Conservation (phyloP, 202 grass and related monocot genomes). For the Schoenoplectus tabernaemontani region DNA sequence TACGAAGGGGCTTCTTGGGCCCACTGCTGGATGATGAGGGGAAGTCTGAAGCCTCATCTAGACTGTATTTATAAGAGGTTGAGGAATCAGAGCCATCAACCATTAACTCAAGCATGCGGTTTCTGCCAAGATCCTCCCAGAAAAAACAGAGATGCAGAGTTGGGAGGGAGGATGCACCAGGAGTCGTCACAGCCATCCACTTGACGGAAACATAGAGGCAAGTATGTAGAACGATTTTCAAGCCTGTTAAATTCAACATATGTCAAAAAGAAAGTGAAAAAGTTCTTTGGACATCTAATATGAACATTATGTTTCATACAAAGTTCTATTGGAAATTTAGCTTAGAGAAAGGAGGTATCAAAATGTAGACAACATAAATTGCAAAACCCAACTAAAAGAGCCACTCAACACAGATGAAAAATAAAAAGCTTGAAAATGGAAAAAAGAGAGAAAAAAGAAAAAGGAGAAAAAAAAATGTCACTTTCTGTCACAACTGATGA, state of each 20-base stretch:
- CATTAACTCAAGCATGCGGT: slow-evolving; percentile 61
- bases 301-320: not conserved
- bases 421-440: not conserved
- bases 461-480: not conserved
- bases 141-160: slow-evolving; percentile 86
- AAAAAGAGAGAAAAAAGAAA: not conserved
- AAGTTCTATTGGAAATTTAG: not conserved
- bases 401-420: not conserved
- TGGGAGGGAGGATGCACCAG: slow-evolving; percentile 72
- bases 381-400: not conserved
- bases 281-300: not conserved
- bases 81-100: slow-evolving; percentile 68
- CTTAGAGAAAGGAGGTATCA: not conserved
- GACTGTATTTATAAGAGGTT: slow-evolving; percentile 56
- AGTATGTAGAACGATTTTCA: slow-evolving; percentile 95
- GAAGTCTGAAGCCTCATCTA: slow-evolving; percentile 76
- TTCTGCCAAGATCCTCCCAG: slow-evolving; percentile 89
- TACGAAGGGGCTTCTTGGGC: slow-evolving; percentile 53
- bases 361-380: not conserved
- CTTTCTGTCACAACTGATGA: slow-evolving; percentile 14
- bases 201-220: slow-evolving; percentile 80
- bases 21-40: slow-evolving; percentile 38
- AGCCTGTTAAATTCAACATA: slow-evolving; percentile 51
- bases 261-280: not conserved
- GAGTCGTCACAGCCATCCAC: slow-evolving; percentile 59